These are phyloP conservation scores for Aphanomyces cochlioides DNA, from an alignment of 352 stramenopile species.

Conservation along the genomic window DNA sequence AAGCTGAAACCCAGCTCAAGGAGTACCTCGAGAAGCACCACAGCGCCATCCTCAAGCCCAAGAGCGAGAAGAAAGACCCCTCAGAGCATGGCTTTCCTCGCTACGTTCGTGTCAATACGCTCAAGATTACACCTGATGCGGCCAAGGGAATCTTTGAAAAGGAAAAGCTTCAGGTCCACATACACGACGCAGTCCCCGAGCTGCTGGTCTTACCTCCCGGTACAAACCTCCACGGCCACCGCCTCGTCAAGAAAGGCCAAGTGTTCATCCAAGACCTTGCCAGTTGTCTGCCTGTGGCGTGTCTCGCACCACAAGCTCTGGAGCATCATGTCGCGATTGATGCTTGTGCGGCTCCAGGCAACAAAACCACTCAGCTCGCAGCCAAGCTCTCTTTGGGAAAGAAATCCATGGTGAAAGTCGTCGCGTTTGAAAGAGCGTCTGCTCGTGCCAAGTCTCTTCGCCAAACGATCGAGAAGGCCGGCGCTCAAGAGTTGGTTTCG, in stretches of 20 bases:
- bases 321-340: conserved; percentile 75
- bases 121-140: conserved; percentile 52
- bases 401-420: conserved; percentile 72
- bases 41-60: background rate
- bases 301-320: conserved; percentile 53
- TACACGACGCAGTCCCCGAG: conserved; percentile 78
- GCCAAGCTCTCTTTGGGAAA: conserved; percentile 75
- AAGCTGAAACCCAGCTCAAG: background rate
- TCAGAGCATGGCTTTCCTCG: conserved; percentile 45
- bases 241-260: conserved; percentile 75
- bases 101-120: conserved; percentile 94
- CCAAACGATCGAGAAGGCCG: conserved; percentile 78
- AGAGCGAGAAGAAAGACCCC: background rate
- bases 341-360: conserved; percentile 96
- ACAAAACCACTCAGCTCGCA: conserved; percentile 98
- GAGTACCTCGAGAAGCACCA: conserved; percentile 14
- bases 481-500: conserved; percentile 49
- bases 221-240: conserved; percentile 83
- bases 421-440: conserved; percentile 91
- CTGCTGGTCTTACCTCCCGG: conserved; percentile 88
- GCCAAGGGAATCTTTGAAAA: conserved; percentile 43
- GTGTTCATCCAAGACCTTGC: conserved; percentile 97
- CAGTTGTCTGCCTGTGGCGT: conserved; percentile 96
- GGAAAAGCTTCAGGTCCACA: conserved; percentile 74
- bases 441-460: conserved; percentile 87